These are phyloP conservation scores for Mangifera indica DNA, from an alignment of 345 rosid genomes.

Conservation along the genomic window DNA sequence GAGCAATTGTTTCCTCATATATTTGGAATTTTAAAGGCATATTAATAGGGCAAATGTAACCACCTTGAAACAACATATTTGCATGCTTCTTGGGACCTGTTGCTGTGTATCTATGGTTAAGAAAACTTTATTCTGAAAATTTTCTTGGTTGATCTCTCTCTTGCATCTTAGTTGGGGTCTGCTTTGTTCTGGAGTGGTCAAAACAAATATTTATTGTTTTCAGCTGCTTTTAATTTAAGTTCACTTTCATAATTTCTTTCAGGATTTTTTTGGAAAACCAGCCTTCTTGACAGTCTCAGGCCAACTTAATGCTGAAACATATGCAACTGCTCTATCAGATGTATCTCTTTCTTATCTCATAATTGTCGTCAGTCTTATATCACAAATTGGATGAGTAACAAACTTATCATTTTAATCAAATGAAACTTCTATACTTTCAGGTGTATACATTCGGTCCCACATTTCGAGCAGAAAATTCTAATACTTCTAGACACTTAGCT, in stretches of 20 bases:
- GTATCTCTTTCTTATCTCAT: conserved; percentile 38
- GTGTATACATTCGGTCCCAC: conserved; percentile 98
- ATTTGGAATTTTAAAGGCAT: background rate
- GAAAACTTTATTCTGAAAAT: background rate
- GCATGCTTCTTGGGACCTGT: background rate
- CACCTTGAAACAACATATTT: background rate
- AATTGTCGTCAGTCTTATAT: conserved; percentile 13
- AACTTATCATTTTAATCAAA: background rate
- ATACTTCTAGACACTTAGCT: conserved; percentile 92
- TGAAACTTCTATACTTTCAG: conserved; percentile 34
- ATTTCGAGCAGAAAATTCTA: conserved; percentile 95
- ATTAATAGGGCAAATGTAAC: background rate
- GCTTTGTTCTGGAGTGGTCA: background rate
- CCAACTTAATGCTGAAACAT: conserved; percentile 97
- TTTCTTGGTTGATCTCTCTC: conserved; percentile 6
- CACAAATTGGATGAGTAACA: conserved; percentile 9
- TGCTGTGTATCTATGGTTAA: background rate
- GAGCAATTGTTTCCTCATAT: too few relatives aligned
- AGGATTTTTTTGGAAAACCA: conserved; percentile 98
- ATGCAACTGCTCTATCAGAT: conserved; percentile 95
- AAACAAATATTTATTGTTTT: background rate
- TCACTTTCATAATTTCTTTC: conserved; percentile 20
- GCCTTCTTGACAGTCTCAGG: conserved; percentile 98
- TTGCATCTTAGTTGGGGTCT: background rate
- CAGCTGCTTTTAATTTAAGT: conserved; percentile 9